Percentiles rank a stretch among this genome's conserved stretches.
Evolutionary conservation across 352 stramenopile species (phyloP).

Genomic region (Saprolegnia diclina): DNA sequence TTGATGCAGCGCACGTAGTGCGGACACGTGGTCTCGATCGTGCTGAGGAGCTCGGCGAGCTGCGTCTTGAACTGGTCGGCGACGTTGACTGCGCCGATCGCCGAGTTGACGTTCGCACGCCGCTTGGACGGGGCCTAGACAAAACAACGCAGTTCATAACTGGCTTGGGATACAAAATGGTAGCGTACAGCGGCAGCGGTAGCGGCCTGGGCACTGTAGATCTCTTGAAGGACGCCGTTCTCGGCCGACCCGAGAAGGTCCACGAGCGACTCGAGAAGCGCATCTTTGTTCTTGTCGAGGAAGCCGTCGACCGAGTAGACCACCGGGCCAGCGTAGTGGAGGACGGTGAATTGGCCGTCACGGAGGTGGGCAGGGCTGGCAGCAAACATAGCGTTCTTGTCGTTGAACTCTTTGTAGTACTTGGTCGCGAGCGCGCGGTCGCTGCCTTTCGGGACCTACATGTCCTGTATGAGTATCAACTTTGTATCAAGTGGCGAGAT

Average conservation of each 20-base stretch:
- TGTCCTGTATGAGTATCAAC: background rate
- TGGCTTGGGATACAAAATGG: no score
- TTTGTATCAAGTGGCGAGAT: background rate
- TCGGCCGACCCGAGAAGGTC: conserved; percentile 4
- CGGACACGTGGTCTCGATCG: conserved; percentile 91
- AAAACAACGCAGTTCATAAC: no score
- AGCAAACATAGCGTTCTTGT: conserved; percentile 51
- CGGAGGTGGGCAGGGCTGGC: conserved; percentile 44
- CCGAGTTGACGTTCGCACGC: conserved; percentile 36
- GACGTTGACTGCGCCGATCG: conserved; percentile 62
- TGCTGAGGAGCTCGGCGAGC: conserved; percentile 89
- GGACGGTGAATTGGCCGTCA: conserved; percentile 71
- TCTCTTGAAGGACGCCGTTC: conserved; percentile 13
- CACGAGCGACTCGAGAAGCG: conserved; percentile 51
- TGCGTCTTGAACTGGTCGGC: conserved; percentile 92
- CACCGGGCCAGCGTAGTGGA: conserved; percentile 80
- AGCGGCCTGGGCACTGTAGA: background rate
- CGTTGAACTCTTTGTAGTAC: conserved; percentile 41
- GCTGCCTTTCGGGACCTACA: conserved; percentile 48
- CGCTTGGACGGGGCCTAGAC: background rate
- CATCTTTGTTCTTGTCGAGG: conserved; percentile 88
- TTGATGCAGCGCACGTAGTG: conserved; percentile 99
- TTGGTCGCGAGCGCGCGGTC: conserved; percentile 72
- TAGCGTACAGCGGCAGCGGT: background rate
- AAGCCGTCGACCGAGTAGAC: conserved; percentile 77